phyloP scores from a whole-genome alignment of 768 basidiomycete genomes.

The Mycena latifolia region DNA sequence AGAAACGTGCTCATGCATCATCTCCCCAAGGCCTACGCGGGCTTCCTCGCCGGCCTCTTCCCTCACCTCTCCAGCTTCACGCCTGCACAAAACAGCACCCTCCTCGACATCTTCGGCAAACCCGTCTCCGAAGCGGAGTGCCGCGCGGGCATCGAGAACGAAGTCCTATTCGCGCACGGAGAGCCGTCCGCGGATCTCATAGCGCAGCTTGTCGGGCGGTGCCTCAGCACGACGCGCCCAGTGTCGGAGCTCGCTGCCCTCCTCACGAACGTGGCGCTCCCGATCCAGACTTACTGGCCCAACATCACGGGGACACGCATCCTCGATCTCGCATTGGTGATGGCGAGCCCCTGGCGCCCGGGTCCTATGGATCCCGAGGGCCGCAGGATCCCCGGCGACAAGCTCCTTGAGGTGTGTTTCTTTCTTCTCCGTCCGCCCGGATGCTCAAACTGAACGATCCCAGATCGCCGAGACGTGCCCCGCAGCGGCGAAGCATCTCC shows the following conservation, averaged over 20 bases:
- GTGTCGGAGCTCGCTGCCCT: neutral
- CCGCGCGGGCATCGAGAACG: neutral
- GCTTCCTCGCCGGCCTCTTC: conserved; percentile 25
- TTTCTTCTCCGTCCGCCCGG: neutral
- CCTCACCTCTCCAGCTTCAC: conserved; percentile 22
- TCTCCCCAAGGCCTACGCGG: no score
- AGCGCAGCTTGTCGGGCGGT: conserved; percentile 9
- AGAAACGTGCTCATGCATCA: no score
- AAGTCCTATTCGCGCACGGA: conserved; percentile 22
- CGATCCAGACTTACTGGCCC: no score
- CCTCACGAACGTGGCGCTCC: neutral
- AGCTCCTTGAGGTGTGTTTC: conserved; percentile 32
- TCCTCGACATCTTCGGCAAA: conserved; percentile 18
- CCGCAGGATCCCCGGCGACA: conserved; percentile 30
- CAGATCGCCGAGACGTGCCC: conserved; percentile 31
- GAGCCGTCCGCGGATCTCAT: conserved; percentile 7
- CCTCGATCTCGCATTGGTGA: no score
- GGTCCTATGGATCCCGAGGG: conserved; percentile 18
- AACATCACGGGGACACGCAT: no score
- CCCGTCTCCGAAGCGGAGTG: neutral
- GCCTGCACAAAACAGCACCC: conserved; percentile 20
- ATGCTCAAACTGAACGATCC: neutral
- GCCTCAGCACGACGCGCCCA: conserved; percentile 5
- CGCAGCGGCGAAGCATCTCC: conserved; percentile 31
- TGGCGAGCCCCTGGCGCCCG: no score